These are phyloP conservation scores for Stellera chamaejasme DNA, from an alignment of 345 rosid species.

Conservation along the genomic window DNA sequence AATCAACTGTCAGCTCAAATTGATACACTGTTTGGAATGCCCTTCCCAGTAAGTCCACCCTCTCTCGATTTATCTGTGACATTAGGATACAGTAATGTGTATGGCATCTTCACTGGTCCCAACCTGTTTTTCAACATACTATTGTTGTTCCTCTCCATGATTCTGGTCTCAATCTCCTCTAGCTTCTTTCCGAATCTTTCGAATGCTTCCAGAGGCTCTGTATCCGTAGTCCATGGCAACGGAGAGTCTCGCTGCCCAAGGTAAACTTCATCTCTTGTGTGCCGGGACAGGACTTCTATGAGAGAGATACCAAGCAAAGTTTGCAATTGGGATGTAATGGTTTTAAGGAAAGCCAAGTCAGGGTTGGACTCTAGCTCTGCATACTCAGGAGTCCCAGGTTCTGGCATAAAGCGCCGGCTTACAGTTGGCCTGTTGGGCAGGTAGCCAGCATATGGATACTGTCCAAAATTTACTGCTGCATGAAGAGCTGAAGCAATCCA, in stretches of 20 bases:
- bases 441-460: conserved; percentile 43
- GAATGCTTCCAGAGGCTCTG: conserved; percentile 47
- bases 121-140: conserved; percentile 51
- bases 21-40: conserved; percentile 77
- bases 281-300: conserved; percentile 65
- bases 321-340: conserved; percentile 66
- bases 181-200: conserved; percentile 43
- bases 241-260: conserved; percentile 63
- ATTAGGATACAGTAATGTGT: conserved; percentile 61
- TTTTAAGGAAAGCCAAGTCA: conserved; percentile 48
- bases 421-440: conserved; percentile 44
- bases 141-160: conserved; percentile 44
- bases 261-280: conserved; percentile 70
- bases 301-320: conserved; percentile 61
- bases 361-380: conserved; percentile 26
- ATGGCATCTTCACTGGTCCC: conserved; percentile 70
- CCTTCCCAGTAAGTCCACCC: conserved; percentile 61
- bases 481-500: conserved; percentile 59
- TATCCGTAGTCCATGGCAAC: conserved; percentile 57
- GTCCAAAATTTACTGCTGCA: conserved; percentile 50
- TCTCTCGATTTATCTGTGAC: conserved; percentile 41
- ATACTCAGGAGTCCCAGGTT: conserved; percentile 39
- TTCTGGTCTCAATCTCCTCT: conserved; percentile 40
- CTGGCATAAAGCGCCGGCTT: conserved; percentile 37
- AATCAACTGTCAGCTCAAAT: conserved; percentile 17